Conservation (phyloP, 805 yeast genomes). For the Tetrapisispora namnaoensis region DNA sequence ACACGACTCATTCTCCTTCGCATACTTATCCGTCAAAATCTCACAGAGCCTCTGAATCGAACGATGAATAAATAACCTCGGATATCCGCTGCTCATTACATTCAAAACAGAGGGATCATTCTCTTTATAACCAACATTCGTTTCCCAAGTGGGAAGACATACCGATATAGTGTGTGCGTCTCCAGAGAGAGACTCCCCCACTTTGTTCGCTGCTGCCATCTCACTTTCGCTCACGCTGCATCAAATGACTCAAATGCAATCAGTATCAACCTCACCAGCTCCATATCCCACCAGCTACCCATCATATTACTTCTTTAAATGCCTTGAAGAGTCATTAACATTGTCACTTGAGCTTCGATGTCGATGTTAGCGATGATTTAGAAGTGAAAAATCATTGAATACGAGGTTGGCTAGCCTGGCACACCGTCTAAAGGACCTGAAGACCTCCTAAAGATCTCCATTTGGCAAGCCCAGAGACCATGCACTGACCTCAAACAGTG, state of each 20-base stretch:
- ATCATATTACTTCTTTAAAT: no score
- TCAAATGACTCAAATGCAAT: no score
- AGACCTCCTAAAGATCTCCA: no score
- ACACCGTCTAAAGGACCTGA: neutral
- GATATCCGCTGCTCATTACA: constrained; percentile 71
- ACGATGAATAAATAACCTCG: constrained; percentile 48
- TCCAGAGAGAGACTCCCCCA: constrained; percentile 84
- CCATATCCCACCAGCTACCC: neutral
- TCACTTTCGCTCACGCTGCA: neutral
- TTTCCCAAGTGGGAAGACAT: constrained; percentile 90
- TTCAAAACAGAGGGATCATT: constrained; percentile 73
- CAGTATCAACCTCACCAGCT: no score
- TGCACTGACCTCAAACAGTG: no score
- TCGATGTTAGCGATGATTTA: neutral
- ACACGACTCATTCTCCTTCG: constrained; percentile 66
- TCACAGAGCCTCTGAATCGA: constrained; percentile 47
- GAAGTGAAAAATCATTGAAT: neutral
- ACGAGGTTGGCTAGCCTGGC: neutral
- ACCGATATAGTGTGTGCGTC: constrained; percentile 94
- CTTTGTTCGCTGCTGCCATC: constrained; percentile 9
- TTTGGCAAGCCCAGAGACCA: no score
- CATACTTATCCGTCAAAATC: constrained; percentile 57
- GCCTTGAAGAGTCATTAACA: no score
- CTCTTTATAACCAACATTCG: constrained; percentile 86
- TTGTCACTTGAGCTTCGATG: neutral